These are phyloP conservation scores for Nicotiana rustica DNA, from an alignment of 305 asterid genomes.

Conservation along the genomic window DNA sequence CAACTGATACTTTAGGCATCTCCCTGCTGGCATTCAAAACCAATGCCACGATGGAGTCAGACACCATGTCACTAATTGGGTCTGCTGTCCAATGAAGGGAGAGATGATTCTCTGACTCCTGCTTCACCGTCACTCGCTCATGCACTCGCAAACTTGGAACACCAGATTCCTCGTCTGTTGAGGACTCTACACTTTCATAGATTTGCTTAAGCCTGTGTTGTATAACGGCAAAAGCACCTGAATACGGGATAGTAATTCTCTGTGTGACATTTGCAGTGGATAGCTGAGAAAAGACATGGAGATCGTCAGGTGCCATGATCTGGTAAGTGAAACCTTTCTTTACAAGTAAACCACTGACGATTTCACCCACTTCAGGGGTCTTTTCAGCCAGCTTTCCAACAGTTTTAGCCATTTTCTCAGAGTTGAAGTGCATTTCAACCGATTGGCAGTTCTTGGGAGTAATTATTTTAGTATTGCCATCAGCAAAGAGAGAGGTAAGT, in stretches of 20 bases:
- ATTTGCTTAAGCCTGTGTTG: conserved; percentile 89
- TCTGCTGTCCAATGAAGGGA: conserved; percentile 95
- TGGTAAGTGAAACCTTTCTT: conserved; percentile 98
- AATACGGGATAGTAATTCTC: conserved; percentile 91
- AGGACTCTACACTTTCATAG: conserved; percentile 82
- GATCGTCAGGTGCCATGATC: conserved; percentile 96
- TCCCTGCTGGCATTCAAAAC: conserved; percentile 85
- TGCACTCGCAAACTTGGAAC: conserved; percentile 76
- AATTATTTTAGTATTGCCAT: conserved; percentile 76
- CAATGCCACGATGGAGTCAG: conserved; percentile 90
- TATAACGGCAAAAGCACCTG: conserved; percentile 93
- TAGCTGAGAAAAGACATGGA: conserved; percentile 86
- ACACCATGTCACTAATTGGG: conserved; percentile 95
- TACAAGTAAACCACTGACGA: conserved; percentile 90
- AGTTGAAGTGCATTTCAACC: conserved; percentile 90
- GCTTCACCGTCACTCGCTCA: conserved; percentile 80
- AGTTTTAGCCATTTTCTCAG: conserved; percentile 91
- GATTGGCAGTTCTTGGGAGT: conserved; percentile 94
- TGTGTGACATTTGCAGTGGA: conserved; percentile 85
- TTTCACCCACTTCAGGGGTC: conserved; percentile 74
- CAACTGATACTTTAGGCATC: conserved; percentile 77
- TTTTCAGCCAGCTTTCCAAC: conserved; percentile 83
- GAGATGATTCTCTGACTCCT: conserved; percentile 86
- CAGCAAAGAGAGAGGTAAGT: conserved; percentile 78
- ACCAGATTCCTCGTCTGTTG: conserved; percentile 83